Conservation (phyloP, 225 moss, liverwort and hornwort species). For the Thuidium tamariscinum region DNA sequence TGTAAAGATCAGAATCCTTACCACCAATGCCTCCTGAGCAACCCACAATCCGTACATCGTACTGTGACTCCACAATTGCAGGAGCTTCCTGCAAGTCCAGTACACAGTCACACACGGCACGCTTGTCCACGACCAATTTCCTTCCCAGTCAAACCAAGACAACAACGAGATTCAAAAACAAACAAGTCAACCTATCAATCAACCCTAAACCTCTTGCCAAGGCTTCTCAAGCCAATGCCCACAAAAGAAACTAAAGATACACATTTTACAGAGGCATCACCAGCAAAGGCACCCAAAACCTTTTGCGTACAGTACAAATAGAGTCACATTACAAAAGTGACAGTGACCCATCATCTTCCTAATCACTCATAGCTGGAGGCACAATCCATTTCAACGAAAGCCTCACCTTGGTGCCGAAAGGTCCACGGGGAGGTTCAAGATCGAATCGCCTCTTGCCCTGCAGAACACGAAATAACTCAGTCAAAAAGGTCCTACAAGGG, state of each 20-base stretch:
- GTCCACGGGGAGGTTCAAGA: conserved; percentile 53
- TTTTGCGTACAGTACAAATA: not conserved
- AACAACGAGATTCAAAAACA: not conserved
- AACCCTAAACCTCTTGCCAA: not conserved
- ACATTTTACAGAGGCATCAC: not conserved
- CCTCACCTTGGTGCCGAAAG: conserved; percentile 55
- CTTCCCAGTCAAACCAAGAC: not conserved
- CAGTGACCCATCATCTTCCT: not conserved
- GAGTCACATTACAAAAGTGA: not conserved
- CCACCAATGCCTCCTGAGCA: conserved; percentile 95
- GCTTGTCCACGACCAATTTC: not conserved
- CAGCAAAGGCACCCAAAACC: not conserved
- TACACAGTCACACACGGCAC: not conserved
- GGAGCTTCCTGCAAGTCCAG: conserved; percentile 53
- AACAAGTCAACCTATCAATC: not conserved
- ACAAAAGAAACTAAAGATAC: not conserved
- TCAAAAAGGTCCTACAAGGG: not conserved
- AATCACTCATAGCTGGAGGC: no score
- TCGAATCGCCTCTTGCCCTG: conserved; percentile 59
- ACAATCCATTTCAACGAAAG: not conserved
- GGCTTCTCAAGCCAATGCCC: not conserved
- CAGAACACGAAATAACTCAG: not conserved
- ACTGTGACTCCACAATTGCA: conserved; percentile 73
- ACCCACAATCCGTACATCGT: conserved; percentile 89
- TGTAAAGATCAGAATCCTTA: not conserved